Conservation (phyloP, 1,284 basidiomycete genomes). For the Paramarasmius palmivorus region DNA sequence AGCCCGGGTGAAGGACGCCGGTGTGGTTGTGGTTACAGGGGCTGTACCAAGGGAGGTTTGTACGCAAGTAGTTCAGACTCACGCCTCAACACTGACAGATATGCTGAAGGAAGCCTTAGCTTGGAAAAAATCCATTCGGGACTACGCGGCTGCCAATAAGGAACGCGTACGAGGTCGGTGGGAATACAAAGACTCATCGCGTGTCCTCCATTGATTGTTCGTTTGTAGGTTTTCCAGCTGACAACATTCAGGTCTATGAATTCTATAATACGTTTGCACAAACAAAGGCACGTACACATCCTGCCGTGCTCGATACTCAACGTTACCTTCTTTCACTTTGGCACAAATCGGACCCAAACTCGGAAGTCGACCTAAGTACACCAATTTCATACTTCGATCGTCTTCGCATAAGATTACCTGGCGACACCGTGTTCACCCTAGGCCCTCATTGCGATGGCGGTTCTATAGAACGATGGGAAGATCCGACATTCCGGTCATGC, state of each 20-base stretch:
- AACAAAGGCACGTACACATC: conserved; percentile 56
- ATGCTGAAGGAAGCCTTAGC: conserved; percentile 48
- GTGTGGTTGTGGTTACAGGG: conserved; percentile 60
- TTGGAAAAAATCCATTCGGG: conserved; percentile 60
- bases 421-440: conserved; percentile 60
- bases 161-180: conserved; percentile 21
- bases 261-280: conserved; percentile 69
- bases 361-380: conserved; percentile 48
- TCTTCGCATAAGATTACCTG: conserved; percentile 72
- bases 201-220: no score
- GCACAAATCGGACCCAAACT: conserved; percentile 43
- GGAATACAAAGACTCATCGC: not conserved
- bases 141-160: conserved; percentile 55
- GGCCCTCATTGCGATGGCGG: conserved; percentile 81
- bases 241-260: conserved; percentile 73
- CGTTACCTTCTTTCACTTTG: conserved; percentile 61
- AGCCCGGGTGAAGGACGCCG: conserved; percentile 50
- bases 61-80: not conserved
- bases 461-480: conserved; percentile 80
- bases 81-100: not conserved
- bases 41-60: conserved; percentile 54
- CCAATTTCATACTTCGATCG: conserved; percentile 79
- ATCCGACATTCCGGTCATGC: conserved; percentile 56
- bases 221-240: conserved; percentile 58
- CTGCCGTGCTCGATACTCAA: conserved; percentile 50